Base-by-base conservation (phyloP, 2,329 filamentous ascomycete genomes). In the Fusarium praegraminearum region DNA sequence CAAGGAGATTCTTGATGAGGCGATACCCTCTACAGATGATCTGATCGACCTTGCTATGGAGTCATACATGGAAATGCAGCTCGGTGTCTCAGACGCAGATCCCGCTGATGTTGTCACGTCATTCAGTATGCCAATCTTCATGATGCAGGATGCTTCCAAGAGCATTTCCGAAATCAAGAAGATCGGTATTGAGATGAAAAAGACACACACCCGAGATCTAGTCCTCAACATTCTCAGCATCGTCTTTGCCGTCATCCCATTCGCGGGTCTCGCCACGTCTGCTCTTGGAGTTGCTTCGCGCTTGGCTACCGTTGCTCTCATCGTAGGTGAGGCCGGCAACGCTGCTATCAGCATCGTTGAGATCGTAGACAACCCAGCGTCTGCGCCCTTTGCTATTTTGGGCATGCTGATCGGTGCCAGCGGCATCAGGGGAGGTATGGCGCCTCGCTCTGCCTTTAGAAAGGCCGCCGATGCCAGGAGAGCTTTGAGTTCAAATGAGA, bases 181-280 rank as follows among this genome's bases (percentile, higher is more conserved):
- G 30, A 73, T 78, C 41, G 76, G 68, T 1, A 65, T 72, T 30
- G 32, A 71, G 20, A 57, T 68, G 13, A 69, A 72, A 47, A 41
- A 75, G 24, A 61, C 64, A 0, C 62, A 77, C 32, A 71, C 71
- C 13, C 67, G 66, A 11, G 47, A 72, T 2, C 64, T 77, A 2
- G 70, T 78, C 28, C 16, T 76, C 15, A 50, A 56, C 32, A 78
- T 82, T 16, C 69, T 86, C 24, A 83, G 36, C 9, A 57, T 75
- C 1, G 13, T 41, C 1, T 59, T 59, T 18, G 26, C 57, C 5
- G 40, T 59, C 1, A 59, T 46, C 33, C 50, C 57, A 1, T 59
- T 59, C 8, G 50, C 32, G 0, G 50, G 41, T 9, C 0, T 12
- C 2, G 57, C 33, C 1, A 26, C 33, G 1, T 5, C 9, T 1